Conservation (phyloP, 495 filamentous ascomycete genomes). For the Trichoderma orchidacearum region DNA sequence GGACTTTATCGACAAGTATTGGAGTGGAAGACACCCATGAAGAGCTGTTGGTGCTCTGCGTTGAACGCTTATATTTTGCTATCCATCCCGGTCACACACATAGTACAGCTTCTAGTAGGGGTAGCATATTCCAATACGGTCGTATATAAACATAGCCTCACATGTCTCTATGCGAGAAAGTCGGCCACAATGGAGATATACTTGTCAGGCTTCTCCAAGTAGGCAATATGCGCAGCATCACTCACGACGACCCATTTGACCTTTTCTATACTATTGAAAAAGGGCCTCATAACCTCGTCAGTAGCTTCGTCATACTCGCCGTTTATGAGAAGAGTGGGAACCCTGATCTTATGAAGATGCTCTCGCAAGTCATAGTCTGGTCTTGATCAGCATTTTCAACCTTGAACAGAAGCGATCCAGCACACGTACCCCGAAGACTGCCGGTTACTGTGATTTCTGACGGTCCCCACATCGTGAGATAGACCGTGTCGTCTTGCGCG, state of each 20-base stretch:
- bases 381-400: no score
- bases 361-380: conserved; percentile 17
- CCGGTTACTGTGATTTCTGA: conserved; percentile 24
- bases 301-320: conserved; percentile 35
- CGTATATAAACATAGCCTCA: background rate
- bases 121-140: no score
- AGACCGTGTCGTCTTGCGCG: conserved; percentile 25
- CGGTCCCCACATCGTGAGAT: conserved; percentile 31
- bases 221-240: conserved; percentile 3
- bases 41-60: no score
- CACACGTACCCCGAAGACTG: background rate
- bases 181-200: background rate
- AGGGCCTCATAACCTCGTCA: conserved; percentile 27
- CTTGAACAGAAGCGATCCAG: no score
- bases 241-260: conserved; percentile 30
- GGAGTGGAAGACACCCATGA: conserved; percentile 3
- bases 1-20: conserved; percentile 13
- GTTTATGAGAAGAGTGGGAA: conserved; percentile 32
- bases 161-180: background rate
- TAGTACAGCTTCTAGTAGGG: no score
- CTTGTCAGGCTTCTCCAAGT: conserved; percentile 7
- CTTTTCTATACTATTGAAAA: conserved; percentile 26
- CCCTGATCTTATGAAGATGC: conserved; percentile 20
- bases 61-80: no score
- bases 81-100: no score